Evolutionary conservation across 176 grass and related monocot genomes (phyloP).

Genomic region (Juncus inflexus): DNA sequence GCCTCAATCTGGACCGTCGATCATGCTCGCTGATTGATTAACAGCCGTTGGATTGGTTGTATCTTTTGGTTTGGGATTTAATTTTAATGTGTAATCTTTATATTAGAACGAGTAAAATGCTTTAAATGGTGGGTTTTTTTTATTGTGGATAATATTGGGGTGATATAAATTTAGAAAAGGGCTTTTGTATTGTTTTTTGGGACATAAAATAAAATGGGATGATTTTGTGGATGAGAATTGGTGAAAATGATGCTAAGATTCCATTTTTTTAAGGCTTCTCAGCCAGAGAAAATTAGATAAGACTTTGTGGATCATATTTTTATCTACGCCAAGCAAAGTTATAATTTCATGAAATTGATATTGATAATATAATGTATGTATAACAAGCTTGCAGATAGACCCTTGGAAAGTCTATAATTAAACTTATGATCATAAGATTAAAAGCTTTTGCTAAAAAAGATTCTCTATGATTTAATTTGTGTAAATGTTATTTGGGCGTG

Average conservation of each 20-base stretch:
- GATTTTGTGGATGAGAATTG: constrained; percentile 34
- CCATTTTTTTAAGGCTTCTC: constrained; percentile 25
- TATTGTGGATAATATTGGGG: too few species aligned
- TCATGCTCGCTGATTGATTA: neutral
- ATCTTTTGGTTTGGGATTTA: too few species aligned
- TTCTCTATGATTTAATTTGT: constrained; percentile 16
- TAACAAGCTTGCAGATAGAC: neutral
- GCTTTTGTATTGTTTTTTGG: constrained; percentile 15
- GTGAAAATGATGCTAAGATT: constrained; percentile 45
- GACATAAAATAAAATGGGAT: neutral
- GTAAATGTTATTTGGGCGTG: neutral
- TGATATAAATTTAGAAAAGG: constrained; percentile 7
- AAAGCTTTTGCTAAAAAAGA: neutral
- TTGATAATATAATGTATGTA: neutral
- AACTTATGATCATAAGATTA: neutral
- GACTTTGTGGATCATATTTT: constrained; percentile 33
- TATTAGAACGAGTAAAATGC: constrained; percentile 20
- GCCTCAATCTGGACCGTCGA: constrained; percentile 15
- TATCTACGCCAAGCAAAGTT: constrained; percentile 23
- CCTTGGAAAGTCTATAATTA: neutral
- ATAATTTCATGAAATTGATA: neutral
- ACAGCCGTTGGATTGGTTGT: constrained; percentile 24
- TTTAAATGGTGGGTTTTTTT: neutral
- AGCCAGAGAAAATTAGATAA: constrained; percentile 71
- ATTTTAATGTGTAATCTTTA: neutral